A percentile compares a stretch with the other conserved stretches of the same genome.
Evolutionary conservation across 257 asterid genomes (phyloP).

Genomic region (Orobanche coerulescens): DNA sequence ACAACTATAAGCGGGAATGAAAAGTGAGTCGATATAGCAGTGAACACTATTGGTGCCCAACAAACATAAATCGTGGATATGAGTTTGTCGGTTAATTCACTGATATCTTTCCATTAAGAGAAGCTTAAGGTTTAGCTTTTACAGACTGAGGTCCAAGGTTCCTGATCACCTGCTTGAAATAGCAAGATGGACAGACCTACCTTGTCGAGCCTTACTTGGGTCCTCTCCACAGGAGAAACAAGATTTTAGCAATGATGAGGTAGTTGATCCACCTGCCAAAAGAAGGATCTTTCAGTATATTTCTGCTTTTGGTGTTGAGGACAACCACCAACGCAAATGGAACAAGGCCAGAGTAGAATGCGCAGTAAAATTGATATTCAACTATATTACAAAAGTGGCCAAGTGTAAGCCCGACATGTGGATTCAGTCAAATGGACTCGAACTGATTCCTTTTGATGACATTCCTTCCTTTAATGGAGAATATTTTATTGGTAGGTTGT

Average conservation of each 20-base stretch:
- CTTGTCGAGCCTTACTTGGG: constrained; percentile 73
- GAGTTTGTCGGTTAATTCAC: background rate
- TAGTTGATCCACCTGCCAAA: constrained; percentile 53
- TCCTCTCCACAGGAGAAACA: constrained; percentile 88
- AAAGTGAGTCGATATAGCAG: background rate
- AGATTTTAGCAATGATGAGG: constrained; percentile 47
- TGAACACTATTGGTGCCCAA: background rate
- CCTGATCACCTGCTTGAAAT: constrained; percentile 9
- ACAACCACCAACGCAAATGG: too few relatives aligned
- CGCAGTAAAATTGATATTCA: too few relatives aligned
- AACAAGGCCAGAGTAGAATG: too few relatives aligned
- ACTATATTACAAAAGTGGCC: too few relatives aligned
- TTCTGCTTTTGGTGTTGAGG: constrained; percentile 5
- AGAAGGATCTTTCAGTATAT: constrained; percentile 14
- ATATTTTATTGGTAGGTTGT: too few relatives aligned
- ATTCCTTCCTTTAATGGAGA: too few relatives aligned
- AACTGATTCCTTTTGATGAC: too few relatives aligned
- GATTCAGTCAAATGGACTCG: too few relatives aligned
- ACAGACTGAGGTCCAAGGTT: background rate
- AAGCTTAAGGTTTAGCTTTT: background rate
- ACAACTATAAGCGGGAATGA: constrained; percentile 6
- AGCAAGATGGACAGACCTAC: constrained; percentile 33
- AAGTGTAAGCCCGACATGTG: too few relatives aligned
- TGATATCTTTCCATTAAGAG: constrained; percentile 3
- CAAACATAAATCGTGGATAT: background rate